Evolutionary conservation across 148 eudicot genomes (phyloP).

Genomic region (Vaccinium myrtillus): DNA sequence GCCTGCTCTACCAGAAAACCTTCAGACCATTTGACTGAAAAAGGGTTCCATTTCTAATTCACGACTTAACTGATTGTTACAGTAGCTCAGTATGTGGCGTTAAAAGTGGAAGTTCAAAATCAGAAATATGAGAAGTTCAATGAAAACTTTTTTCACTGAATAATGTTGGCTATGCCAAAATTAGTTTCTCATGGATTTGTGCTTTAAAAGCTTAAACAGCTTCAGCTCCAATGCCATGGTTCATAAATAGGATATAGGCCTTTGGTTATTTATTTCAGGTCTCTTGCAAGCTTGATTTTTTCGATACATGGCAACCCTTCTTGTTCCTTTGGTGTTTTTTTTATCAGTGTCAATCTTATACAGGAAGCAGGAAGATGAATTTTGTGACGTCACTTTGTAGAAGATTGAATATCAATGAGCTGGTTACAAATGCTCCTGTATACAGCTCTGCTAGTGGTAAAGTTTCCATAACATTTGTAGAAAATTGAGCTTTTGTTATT

Average conservation of each 20-base stretch:
- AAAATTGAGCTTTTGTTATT: neutral
- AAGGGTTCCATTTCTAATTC: neutral
- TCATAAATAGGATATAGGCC: neutral
- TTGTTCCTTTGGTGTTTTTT: constrained; percentile 8
- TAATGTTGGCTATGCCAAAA: neutral
- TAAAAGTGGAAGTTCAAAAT: neutral
- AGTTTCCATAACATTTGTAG: neutral
- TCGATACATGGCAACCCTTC: neutral
- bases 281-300: neutral
- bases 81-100: neutral
- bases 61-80: neutral
- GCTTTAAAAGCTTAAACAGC: neutral
- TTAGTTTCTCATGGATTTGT: neutral
- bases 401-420: constrained; percentile 43
- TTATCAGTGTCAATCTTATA: constrained; percentile 9
- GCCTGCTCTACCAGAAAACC: neutral
- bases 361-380: constrained; percentile 32
- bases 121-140: neutral
- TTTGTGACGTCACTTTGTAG: constrained; percentile 44
- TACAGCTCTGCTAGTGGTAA: constrained; percentile 48
- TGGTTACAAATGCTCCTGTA: constrained; percentile 43
- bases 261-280: neutral
- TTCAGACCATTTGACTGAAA: neutral
- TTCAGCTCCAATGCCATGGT: neutral
- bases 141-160: neutral